Evolutionary conservation across 2,329 filamentous ascomycete species (phyloP).

Genomic region (Coleophoma cylindrospora): DNA sequence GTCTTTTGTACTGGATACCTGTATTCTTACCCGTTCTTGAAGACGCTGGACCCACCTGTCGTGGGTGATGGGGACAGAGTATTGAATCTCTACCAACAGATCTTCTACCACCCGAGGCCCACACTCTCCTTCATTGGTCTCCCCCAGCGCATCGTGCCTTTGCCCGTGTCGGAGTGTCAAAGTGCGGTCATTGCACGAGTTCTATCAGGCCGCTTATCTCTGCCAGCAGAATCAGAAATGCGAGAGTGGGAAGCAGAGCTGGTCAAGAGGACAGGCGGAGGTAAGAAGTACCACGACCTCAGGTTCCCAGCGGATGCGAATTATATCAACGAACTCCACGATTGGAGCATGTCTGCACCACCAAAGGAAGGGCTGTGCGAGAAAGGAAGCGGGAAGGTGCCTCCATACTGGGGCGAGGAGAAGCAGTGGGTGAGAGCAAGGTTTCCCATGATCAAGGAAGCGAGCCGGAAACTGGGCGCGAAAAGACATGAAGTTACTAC

Average conservation of each 20-base stretch:
- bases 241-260: slow-evolving; percentile 53
- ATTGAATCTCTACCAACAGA: slow-evolving; percentile 67
- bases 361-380: slow-evolving; percentile 24
- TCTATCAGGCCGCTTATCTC: slow-evolving; percentile 61
- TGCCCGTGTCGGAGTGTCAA: slow-evolving; percentile 72
- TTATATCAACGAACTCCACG: slow-evolving; percentile 63
- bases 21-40: slow-evolving; percentile 70
- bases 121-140: slow-evolving; percentile 72
- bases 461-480: slow-evolving; percentile 70
- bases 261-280: slow-evolving; percentile 30
- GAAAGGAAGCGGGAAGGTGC: slow-evolving; percentile 50
- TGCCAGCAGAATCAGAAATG: slow-evolving; percentile 63
- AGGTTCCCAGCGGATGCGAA: slow-evolving; percentile 51
- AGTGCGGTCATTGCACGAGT: slow-evolving; percentile 68
- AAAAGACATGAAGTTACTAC: slow-evolving; percentile 58
- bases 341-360: slow-evolving; percentile 48
- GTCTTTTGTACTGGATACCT: slow-evolving; percentile 86
- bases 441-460: slow-evolving; percentile 46
- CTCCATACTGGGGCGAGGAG: slow-evolving; percentile 65
- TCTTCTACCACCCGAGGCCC: slow-evolving; percentile 69
- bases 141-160: slow-evolving; percentile 77
- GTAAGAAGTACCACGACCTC: slow-evolving; percentile 38
- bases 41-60: slow-evolving; percentile 40
- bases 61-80: slow-evolving; percentile 65
- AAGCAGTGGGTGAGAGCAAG: slow-evolving; percentile 61